These are phyloP conservation scores for Dioszegia crocea DNA, from an alignment of 768 basidiomycete genomes.

Conservation along the genomic window DNA sequence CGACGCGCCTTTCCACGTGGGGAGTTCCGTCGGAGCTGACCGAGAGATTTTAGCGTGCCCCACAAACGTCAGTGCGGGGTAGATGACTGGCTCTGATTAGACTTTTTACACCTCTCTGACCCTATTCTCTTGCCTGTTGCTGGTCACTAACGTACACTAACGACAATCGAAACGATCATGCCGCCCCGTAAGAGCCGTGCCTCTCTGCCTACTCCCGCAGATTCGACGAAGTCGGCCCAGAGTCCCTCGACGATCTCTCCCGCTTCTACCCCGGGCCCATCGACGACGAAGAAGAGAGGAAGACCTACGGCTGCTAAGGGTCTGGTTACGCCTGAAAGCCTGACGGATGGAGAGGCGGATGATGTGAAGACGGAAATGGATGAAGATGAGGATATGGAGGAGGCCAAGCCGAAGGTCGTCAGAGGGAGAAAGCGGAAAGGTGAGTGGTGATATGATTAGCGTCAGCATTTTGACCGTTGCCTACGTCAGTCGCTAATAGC, in stretches of 20 bases:
- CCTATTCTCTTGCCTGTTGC: neutral
- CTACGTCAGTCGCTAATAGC: neutral
- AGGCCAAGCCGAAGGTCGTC: neutral
- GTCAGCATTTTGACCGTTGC: neutral
- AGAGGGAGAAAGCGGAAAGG: constrained; percentile 28
- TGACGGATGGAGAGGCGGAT: constrained; percentile 16
- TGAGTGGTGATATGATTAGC: neutral
- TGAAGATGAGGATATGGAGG: constrained; percentile 7
- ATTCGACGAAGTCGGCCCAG: constrained; percentile 14
- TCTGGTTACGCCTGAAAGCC: constrained; percentile 29
- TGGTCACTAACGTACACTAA: neutral
- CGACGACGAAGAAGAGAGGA: neutral
- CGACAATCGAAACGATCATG: constrained; percentile 14
- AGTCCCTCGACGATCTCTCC: constrained; percentile 1
- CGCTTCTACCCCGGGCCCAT: constrained; percentile 14
- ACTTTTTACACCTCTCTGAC: neutral
- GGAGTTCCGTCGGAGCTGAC: no score
- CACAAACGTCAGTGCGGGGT: no score
- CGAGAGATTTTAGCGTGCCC: no score
- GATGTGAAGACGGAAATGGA: constrained; percentile 11
- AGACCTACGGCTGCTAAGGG: neutral
- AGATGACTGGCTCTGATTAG: neutral
- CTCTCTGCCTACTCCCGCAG: constrained; percentile 30
- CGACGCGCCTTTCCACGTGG: no score
- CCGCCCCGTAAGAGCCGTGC: constrained; percentile 24